Evolutionary conservation across 495 filamentous ascomycete species (phyloP), one percentile per base, ranked within the genome.

Genomic region (Lasiosphaeris hirsuta): DNA sequence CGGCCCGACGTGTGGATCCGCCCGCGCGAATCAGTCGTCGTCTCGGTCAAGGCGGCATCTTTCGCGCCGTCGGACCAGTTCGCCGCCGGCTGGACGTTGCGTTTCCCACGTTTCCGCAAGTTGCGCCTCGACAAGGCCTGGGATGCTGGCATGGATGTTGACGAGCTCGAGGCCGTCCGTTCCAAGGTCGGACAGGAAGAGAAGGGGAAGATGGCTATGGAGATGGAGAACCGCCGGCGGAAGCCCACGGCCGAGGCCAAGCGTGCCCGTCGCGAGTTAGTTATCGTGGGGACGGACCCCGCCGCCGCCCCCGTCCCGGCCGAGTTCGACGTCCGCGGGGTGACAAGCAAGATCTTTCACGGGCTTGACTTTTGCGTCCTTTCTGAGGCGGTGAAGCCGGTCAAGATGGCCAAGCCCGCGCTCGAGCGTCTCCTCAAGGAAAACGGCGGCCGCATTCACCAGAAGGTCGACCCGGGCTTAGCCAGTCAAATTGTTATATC

Each of bases 1-100:
- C 75, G 82, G 37, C 94, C 94, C 0, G 92, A 98, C 68, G 84
- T 90, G 57, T 98, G 94, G 94, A 97, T 98, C 67, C 84, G 84
- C 30, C 94, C 95, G 0, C 83, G 82, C 48, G 90, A 96, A 38
- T 96, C 90, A 4, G 73, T 98, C 17, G 92, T 97, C 18, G 54
- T 98, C 3, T 86, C 87, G 30, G 86, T 95, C 50, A 98, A 97
- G 70, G 94, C 92, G n/a, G 90, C 94, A 0, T 90, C 86, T 10
- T 83, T 93, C 2, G 80, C 78, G 7, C 72, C 73, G 0, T 89
- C 88, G 18, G 90, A 92, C 57, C 80, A 86, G 56, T 97, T 96
- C 65, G 84, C 87, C 18, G 85, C 82, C 56, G 83, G 84, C 9
- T 72, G 86, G 59, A 97, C 95, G 0, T 76, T 98, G 44, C 87